Base-by-base conservation (phyloP, 2,329 filamentous ascomycete species). In the Chrysoporthe deuterocubensis region DNA sequence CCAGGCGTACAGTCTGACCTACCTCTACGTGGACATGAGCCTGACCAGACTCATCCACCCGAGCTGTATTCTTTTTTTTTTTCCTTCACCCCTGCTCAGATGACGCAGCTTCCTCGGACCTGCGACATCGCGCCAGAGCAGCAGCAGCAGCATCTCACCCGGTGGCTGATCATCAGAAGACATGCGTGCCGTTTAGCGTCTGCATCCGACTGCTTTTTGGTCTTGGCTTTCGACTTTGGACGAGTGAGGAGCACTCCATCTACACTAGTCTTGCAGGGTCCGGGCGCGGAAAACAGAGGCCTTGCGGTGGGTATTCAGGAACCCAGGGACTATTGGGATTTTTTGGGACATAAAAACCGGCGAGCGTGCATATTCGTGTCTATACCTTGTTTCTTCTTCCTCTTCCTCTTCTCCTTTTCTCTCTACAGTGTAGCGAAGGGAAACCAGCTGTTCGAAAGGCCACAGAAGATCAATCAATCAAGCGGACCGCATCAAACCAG, bases 341-440 rank as follows among this genome's bases (percentile, higher is more conserved):
- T 40, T 13, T 54, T 21, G 50, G 26, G 21, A 34, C 26, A 16
- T 21, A 60, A 43, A 26, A 58, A 8, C 11, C 5, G 57, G 57
- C 57, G 40, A 60, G 57, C 40, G 14, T 46, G 43, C 42, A 48
- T 46, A 34, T 61, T 61, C 59, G 18, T 46, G 59, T 61, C 42
- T 48, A 61, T 34, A 61, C 40, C 26, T 61, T 46, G 9, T 13
- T 56, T 34, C 4, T 37, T 56, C 7, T 56, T 56, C 50, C 32
- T 34, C 4, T 54, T 32, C 13, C 6, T 32, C 11, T 32, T 56
- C 26, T 14, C 34, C 46, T 9, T 21, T 42, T 42, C 56, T n/a
- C 37, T 42, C 26, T 40, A 57, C 14, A 42, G 56, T 42, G 50
- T 32, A 54, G 32, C 21, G 11, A 26, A 32, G 50, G n/a, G 50